These are phyloP conservation scores for Aegilops sharonensis DNA, from an alignment of 176 grass and related monocot species.

Conservation along the genomic window DNA sequence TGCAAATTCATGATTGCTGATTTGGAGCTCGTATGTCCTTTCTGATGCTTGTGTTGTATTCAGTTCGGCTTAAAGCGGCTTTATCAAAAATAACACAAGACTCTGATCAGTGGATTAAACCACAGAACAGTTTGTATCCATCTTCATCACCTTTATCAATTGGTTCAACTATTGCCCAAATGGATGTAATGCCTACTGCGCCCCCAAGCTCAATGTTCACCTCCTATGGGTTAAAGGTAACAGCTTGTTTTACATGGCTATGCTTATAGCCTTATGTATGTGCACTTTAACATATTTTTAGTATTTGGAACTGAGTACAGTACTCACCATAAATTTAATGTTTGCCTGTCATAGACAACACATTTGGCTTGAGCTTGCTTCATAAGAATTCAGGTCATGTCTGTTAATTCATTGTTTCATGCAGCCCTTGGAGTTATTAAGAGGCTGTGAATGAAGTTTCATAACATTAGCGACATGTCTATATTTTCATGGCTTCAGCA, in stretches of 20 bases:
- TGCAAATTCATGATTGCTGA: conserved; percentile 13
- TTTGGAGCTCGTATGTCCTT: conserved; percentile 28
- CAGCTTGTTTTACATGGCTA: conserved; percentile 28
- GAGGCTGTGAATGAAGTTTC: background rate
- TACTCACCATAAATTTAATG: conserved; percentile 1
- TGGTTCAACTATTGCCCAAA: conserved; percentile 58
- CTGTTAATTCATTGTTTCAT: background rate
- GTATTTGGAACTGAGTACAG: conserved; percentile 12
- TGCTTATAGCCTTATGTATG: conserved; percentile 20
- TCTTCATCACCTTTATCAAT: conserved; percentile 59
- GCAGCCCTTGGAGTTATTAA: background rate
- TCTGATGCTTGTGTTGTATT: conserved; percentile 32
- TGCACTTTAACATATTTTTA: conserved; percentile 21
- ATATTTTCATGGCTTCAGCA: conserved; percentile 17
- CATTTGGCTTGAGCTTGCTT: conserved; percentile 29
- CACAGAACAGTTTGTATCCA: conserved; percentile 56
- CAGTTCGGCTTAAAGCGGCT: conserved; percentile 78
- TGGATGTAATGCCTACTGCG: conserved; percentile 88
- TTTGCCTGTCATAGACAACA: conserved; percentile 11
- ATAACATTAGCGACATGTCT: conserved; percentile 6
- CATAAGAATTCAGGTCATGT: background rate
- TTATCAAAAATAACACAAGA: conserved; percentile 97
- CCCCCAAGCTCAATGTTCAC: conserved; percentile 77
- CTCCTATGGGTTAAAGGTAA: conserved; percentile 88
- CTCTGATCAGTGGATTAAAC: conserved; percentile 92